phyloP scores from a whole-genome alignment of 306 rosid genomes.

The Quercus gilva region DNA sequence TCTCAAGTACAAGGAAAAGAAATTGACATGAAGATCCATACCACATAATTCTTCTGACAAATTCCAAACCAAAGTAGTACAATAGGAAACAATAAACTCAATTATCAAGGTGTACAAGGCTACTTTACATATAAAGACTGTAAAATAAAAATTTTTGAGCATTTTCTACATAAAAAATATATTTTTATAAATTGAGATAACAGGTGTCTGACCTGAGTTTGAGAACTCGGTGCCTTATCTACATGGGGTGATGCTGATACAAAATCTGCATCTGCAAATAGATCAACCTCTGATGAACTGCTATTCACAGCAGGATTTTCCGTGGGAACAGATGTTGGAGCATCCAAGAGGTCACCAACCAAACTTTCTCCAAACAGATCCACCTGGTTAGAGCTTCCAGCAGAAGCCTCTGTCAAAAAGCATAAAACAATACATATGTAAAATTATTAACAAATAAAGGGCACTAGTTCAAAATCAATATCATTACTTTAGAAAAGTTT shows the following conservation, averaged over 20 bases:
- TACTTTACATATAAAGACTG: not conserved
- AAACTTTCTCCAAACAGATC: constrained; percentile 81
- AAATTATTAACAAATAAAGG: not conserved
- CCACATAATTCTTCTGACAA: not conserved
- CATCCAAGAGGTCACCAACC: constrained; percentile 88
- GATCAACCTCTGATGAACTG: constrained; percentile 70
- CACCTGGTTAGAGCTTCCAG: constrained; percentile 64
- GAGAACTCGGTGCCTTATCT: constrained; percentile 58
- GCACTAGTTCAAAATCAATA: not conserved
- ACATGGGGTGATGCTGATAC: constrained; percentile 63
- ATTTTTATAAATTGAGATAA: not conserved
- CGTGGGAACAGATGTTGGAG: constrained; percentile 62
- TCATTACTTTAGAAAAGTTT: not conserved
- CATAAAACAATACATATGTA: constrained; percentile 18
- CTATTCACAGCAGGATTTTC: constrained; percentile 45
- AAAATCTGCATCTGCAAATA: constrained; percentile 91
- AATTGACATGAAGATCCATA: not conserved
- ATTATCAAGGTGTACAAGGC: not conserved
- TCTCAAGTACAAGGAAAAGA: not conserved
- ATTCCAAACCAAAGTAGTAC: not conserved
- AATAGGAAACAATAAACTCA: not conserved
- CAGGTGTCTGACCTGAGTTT: constrained; percentile 51
- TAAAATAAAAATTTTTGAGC: too few species aligned
- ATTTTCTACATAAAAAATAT: not conserved
- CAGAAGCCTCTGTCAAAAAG: constrained; percentile 63